Evolutionary conservation across 139 green algal genomes (phyloP).

Genomic region (Tetratostichococcus sp.): DNA sequence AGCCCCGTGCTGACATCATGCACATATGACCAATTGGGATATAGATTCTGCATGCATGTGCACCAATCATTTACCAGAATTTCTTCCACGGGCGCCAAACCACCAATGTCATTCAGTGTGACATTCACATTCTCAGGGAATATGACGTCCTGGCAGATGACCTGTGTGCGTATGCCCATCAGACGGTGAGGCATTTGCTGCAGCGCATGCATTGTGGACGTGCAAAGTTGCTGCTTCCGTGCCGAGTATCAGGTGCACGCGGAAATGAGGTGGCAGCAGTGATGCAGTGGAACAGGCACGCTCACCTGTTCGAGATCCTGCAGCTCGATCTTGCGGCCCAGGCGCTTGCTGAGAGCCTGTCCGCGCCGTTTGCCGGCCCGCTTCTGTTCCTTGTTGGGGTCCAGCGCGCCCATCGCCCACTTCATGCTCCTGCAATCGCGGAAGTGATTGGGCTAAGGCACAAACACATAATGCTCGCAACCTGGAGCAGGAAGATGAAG

Average conservation of each 20-base stretch:
- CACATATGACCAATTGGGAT: no score
- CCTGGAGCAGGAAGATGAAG: no score
- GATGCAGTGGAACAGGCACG: no score
- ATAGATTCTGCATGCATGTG: no score
- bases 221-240: no score
- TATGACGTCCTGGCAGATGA: constrained; percentile 73
- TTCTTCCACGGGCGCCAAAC: constrained; percentile 64
- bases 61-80: constrained; percentile 43
- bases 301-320: background rate
- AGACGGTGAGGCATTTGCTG: no score
- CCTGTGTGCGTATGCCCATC: constrained; percentile 29
- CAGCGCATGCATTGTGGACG: no score
- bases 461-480: no score
- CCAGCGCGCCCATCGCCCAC: background rate
- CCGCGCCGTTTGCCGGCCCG: background rate
- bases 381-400: background rate
- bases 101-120: constrained; percentile 67
- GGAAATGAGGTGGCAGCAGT: no score
- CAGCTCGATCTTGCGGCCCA: background rate
- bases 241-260: no score
- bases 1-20: no score
- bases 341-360: background rate
- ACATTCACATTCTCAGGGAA: constrained; percentile 78
- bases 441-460: no score
- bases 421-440: constrained; percentile 25